Evolutionary conservation across 2,329 filamentous ascomycete genomes (phyloP), one percentile per base, ranked within the genome.

Genomic region (Talaromyces sp.): DNA sequence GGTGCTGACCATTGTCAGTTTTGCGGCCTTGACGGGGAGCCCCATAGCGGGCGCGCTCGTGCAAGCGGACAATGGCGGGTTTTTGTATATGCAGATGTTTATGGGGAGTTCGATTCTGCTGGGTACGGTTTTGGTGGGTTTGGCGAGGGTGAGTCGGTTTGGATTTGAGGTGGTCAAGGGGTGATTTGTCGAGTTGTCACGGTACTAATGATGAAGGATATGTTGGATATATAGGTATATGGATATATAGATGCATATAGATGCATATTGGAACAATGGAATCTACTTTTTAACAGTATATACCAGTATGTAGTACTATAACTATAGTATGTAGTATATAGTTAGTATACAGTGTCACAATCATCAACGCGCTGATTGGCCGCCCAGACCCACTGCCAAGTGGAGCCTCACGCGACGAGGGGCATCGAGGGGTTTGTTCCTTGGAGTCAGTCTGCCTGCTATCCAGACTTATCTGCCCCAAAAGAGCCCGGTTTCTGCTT

Each of bases 41-140:
- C 82, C 84, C 0, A 82, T 85, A 62, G 82, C 79, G 2, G 84
- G 83, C 3, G 80, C 79, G 2, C 69, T 86, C 65, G 76, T 86
- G 27, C 69, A 81, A 63, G 71, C 67, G 10, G 75, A 77, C 28
- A 65, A 73, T 10, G 82, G 82, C 0, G 66, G 72, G 7, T 85
- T 82, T 68, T 62, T 82, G 40, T 81, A 80, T 66, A 80, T 82
- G 16, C 82, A 85, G 71, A 75, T 82, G 61, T 84, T 82, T 69
- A 78, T 81, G 50, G 83, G 78, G 0, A 68, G 72, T 57, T 72
- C 74, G 14, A 72, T 85, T 61, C 62, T 82, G 18, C 66, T 77
- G 5, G 82, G 82, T 31, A 70, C 71, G 30, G 59, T 73, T n/a
- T 71, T 80, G 3, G 66, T 84, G 64, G 56, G 76, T 18, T 73